Percentiles rank a stretch among this genome's conserved stretches.
Evolutionary conservation across 345 rosid genomes (phyloP).

Genomic region (Bruguiera parviflora): DNA sequence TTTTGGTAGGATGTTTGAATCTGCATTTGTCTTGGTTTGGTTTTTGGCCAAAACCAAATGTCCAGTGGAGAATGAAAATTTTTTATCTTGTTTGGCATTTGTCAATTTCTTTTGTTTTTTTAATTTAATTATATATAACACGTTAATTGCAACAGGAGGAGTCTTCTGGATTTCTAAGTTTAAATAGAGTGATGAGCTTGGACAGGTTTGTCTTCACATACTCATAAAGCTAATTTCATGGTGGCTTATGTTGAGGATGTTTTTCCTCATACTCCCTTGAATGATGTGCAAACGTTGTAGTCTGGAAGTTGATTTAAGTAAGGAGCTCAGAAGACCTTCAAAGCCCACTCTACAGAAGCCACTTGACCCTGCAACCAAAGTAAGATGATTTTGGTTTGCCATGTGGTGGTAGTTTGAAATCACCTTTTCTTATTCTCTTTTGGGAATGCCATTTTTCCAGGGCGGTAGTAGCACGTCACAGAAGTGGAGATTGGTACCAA

Average conservation of each 20-base stretch:
- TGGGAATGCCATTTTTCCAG: constrained; percentile 28
- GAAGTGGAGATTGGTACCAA: constrained; percentile 72
- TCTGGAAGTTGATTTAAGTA: constrained; percentile 82
- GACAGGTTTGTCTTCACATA: constrained; percentile 55
- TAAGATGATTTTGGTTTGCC: constrained; percentile 24
- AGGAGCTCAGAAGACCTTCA: constrained; percentile 55
- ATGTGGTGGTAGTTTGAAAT: neutral
- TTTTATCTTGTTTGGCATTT: neutral
- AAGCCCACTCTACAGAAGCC: constrained; percentile 33
- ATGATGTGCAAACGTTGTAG: constrained; percentile 31
- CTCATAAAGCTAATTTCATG: constrained; percentile 8
- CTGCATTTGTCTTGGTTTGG: neutral
- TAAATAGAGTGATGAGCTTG: constrained; percentile 80
- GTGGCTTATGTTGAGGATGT: constrained; percentile 1
- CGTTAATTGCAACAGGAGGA: constrained; percentile 47
- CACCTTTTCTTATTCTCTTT: neutral
- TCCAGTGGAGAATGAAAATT: neutral
- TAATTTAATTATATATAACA: neutral
- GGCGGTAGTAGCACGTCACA: constrained; percentile 21
- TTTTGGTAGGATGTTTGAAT: neutral
- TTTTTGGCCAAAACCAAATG: neutral
- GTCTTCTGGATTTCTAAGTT: constrained; percentile 80
- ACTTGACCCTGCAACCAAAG: constrained; percentile 34
- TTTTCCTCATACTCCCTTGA: constrained; percentile 3
- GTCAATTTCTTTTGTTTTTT: constrained; percentile 2